A percentile compares a stretch with the other conserved stretches of the same genome.
phyloP scores from a whole-genome alignment of 371 early-diverging fungal species.

The Syncephalastrum contaminatum region DNA sequence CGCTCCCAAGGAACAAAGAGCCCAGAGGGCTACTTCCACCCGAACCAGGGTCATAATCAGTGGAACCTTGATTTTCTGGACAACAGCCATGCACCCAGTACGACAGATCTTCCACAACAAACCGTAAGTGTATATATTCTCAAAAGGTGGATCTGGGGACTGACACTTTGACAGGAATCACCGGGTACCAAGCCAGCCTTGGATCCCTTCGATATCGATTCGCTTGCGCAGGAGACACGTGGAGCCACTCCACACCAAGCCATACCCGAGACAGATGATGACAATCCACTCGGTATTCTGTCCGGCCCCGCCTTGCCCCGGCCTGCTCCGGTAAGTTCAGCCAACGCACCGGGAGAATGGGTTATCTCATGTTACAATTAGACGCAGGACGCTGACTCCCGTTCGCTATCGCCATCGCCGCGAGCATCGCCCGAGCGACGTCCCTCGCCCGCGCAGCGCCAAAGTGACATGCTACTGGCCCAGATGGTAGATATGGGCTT shows the following conservation, averaged over 20 bases:
- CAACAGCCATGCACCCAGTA: slow-evolving; percentile 8
- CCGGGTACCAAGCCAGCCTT: background rate
- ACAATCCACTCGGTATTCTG: slow-evolving; percentile 47
- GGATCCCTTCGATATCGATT: slow-evolving; percentile 43
- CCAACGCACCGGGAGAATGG: background rate
- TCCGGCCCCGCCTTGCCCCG: slow-evolving; percentile 24
- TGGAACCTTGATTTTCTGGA: slow-evolving; percentile 61
- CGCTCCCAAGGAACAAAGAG: slow-evolving; percentile 22
- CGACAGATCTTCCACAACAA: background rate
- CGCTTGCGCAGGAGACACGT: background rate
- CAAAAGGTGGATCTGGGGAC: background rate
- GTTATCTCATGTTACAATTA: background rate
- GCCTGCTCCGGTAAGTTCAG: background rate
- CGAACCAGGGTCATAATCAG: slow-evolving; percentile 19
- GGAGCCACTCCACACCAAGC: slow-evolving; percentile 4
- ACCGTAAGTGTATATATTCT: too few species aligned
- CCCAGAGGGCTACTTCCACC: slow-evolving; percentile 15
- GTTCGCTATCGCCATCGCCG: slow-evolving; percentile 1
- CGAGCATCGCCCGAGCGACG: background rate
- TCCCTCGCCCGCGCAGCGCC: slow-evolving; percentile 1
- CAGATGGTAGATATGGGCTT: slow-evolving; percentile 82
- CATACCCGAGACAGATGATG: slow-evolving; percentile 19
- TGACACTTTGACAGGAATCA: background rate
- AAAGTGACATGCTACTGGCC: slow-evolving; percentile 48
- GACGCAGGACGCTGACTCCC: background rate